These are phyloP conservation scores for Cercospora citrullina DNA, from an alignment of 2,329 filamentous ascomycete genomes.

Conservation along the genomic window DNA sequence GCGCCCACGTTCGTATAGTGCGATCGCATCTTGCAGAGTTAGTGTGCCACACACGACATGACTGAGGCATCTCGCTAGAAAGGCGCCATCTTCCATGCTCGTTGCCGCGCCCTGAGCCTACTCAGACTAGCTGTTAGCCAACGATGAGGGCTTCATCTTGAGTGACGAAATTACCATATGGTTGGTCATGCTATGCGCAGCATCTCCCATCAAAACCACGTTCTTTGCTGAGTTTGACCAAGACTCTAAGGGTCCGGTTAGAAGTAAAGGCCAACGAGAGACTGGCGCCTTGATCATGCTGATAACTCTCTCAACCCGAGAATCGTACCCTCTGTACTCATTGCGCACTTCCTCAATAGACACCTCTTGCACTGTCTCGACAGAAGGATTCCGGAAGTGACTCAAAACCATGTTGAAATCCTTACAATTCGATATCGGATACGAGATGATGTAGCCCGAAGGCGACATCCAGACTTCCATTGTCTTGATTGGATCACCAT, in stretches of 20 bases:
- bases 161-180: conserved; percentile 34
- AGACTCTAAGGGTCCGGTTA: conserved; percentile 44
- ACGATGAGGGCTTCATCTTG: conserved; percentile 34
- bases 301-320: conserved; percentile 45
- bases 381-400: conserved; percentile 43
- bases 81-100: conserved; percentile 33
- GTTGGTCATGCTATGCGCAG: conserved; percentile 48
- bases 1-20: conserved; percentile 44
- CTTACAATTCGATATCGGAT: conserved; percentile 48
- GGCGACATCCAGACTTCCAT: conserved; percentile 51
- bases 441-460: conserved; percentile 46
- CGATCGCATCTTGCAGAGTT: conserved; percentile 39
- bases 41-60: conserved; percentile 41
- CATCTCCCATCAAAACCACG: conserved; percentile 49
- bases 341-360: conserved; percentile 47
- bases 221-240: conserved; percentile 48
- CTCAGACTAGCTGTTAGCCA: conserved; percentile 27
- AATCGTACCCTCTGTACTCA: conserved; percentile 49
- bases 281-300: conserved; percentile 42
- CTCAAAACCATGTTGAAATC: conserved; percentile 52
- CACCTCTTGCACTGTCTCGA: conserved; percentile 41
- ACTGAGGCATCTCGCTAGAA: conserved; percentile 43
- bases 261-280: conserved; percentile 48
- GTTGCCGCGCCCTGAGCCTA: conserved; percentile 21
- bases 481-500: conserved; percentile 42